Percentiles rank a stretch among this genome's conserved stretches.
Conservation (phyloP, 768 basidiomycete genomes). For the Aureoboletus auriporus region DNA sequence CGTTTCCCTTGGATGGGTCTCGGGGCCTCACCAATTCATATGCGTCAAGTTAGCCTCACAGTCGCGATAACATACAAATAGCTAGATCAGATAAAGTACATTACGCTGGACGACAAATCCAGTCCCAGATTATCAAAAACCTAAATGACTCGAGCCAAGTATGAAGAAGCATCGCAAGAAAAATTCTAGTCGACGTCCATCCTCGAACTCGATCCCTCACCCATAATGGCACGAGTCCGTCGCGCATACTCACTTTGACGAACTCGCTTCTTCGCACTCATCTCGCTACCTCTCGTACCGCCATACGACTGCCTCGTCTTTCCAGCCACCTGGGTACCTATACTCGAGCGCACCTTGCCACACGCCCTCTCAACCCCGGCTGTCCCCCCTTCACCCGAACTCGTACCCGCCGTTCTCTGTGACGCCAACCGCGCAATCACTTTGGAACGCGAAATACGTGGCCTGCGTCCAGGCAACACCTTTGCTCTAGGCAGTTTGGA, state of each 20-base stretch:
- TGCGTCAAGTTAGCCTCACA: no score
- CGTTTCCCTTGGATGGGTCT: no score
- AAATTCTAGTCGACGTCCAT: conserved; percentile 8
- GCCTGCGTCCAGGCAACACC: conserved; percentile 48
- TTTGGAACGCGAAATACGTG: conserved; percentile 76
- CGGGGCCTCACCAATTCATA: no score
- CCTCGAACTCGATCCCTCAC: conserved; percentile 6
- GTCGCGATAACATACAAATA: no score
- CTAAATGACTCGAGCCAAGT: no score
- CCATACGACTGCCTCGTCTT: conserved; percentile 20
- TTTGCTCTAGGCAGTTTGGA: conserved; percentile 25
- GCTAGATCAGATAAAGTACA: no score
- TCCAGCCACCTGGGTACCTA: conserved; percentile 35
- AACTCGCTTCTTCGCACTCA: conserved; percentile 68
- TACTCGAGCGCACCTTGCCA: conserved; percentile 47
- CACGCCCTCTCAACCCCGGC: conserved; percentile 19
- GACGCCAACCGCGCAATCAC: conserved; percentile 75
- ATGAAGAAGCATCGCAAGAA: no score
- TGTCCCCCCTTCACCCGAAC: conserved; percentile 10
- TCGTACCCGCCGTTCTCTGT: conserved; percentile 47
- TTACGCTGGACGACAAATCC: no score
- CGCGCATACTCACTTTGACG: conserved; percentile 75
- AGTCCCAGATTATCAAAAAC: no score
- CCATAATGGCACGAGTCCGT: conserved; percentile 38
- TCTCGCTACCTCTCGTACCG: conserved; percentile 33